phyloP scores from a whole-genome alignment of 306 rosid species.

The Citrullus amarus region DNA sequence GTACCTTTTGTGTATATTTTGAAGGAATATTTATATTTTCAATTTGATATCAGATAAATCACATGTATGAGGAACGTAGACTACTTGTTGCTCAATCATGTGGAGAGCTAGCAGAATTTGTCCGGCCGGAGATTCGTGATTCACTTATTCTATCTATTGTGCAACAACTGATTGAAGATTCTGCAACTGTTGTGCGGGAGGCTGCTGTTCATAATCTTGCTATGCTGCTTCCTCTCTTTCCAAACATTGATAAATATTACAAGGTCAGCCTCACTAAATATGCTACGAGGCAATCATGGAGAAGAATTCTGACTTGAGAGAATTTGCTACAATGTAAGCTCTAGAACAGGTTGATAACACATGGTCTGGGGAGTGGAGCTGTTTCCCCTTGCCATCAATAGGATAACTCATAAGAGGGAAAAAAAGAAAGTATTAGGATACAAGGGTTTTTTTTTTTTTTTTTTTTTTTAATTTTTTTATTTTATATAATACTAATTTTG shows the following conservation, averaged over 20 bases:
- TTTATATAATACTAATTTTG: background rate
- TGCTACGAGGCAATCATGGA: conserved; percentile 99
- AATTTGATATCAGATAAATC: conserved; percentile 58
- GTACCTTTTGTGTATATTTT: conserved; percentile 10
- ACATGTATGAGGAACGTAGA: conserved; percentile 95
- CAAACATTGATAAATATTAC: conserved; percentile 92
- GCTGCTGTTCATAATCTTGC: conserved; percentile 94
- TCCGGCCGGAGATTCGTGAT: conserved; percentile 92
- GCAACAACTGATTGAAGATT: conserved; percentile 85
- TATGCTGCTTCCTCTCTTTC: conserved; percentile 87
- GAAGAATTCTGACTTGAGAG: conserved; percentile 99
- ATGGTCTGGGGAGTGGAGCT: conserved; percentile 83
- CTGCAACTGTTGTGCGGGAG: conserved; percentile 92
- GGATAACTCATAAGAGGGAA: conserved; percentile 21
- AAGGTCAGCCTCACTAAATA: conserved; percentile 99
- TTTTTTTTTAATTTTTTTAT: too few species aligned
- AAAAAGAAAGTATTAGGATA: conserved; percentile 11
- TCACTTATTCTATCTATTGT: conserved; percentile 91
- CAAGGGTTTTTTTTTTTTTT: background rate
- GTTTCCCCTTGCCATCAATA: conserved; percentile 31
- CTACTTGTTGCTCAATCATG: conserved; percentile 98
- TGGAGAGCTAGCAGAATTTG: conserved; percentile 90
- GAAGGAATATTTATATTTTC: conserved; percentile 10
- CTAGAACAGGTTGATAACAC: conserved; percentile 70
- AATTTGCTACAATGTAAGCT: conserved; percentile 97